Conservation (phyloP, 345 rosid species). For the Gossypium longicalyx region DNA sequence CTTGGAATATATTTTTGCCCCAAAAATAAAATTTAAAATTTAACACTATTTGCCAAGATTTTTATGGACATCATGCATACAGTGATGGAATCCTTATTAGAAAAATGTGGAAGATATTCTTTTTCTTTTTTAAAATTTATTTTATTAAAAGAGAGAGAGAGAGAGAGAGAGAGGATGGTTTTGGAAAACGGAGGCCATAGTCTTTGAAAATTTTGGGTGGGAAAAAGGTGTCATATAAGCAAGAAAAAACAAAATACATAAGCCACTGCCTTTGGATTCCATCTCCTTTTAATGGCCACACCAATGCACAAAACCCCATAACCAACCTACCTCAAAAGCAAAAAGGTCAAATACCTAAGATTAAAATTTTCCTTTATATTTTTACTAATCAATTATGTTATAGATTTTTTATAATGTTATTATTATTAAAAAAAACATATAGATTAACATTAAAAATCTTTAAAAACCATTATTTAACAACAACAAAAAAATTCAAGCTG, state of each 20-base stretch:
- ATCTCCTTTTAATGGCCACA: not conserved
- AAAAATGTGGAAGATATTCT: too few species aligned
- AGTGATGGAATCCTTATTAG: not conserved
- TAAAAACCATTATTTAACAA: too few species aligned
- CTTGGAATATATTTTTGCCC: not conserved
- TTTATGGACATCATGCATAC: conserved; percentile 4
- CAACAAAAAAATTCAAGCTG: too few species aligned
- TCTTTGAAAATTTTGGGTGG: not conserved
- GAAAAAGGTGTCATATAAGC: not conserved
- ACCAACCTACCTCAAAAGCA: conserved; percentile 3
- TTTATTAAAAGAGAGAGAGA: too few species aligned
- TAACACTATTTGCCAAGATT: not conserved
- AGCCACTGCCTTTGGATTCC: conserved; percentile 27
- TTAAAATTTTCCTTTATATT: not conserved
- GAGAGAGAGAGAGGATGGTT: too few species aligned
- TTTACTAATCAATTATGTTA: too few species aligned
- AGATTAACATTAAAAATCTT: too few species aligned
- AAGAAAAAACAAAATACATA: not conserved
- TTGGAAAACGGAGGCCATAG: too few species aligned
- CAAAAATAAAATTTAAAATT: not conserved
- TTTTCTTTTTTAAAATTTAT: not conserved
- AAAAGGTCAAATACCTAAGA: not conserved
- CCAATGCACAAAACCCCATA: conserved; percentile 26
- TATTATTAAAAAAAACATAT: too few species aligned
- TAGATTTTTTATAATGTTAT: too few species aligned